A percentile compares a stretch with the other conserved stretches of the same genome.
phyloP scores from a whole-genome alignment of 306 rosid genomes.

The Pyrus bretschneideri region DNA sequence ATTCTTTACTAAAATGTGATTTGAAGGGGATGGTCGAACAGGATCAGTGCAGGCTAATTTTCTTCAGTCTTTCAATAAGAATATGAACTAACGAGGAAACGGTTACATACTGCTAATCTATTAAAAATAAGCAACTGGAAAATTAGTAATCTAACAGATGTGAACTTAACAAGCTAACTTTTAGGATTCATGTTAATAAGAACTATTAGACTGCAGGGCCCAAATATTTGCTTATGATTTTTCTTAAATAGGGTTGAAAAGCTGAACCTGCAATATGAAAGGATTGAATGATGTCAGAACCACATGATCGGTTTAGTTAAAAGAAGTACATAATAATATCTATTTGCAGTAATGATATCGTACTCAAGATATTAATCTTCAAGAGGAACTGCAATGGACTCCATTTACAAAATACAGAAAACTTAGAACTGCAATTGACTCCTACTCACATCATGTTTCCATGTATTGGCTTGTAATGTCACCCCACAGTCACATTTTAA shows the following conservation, averaged over 20 bases:
- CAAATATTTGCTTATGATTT: constrained; percentile 60
- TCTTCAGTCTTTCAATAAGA: neutral
- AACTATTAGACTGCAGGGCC: constrained; percentile 11
- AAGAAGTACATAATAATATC: no score
- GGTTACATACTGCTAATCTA: neutral
- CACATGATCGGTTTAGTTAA: constrained; percentile 3
- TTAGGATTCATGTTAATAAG: neutral
- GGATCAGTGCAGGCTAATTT: neutral
- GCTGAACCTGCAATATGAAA: constrained; percentile 80
- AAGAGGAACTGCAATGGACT: neutral
- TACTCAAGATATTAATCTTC: neutral
- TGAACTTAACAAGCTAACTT: neutral
- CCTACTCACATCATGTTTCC: constrained; percentile 5
- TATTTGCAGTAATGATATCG: neutral
- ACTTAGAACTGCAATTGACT: constrained; percentile 44
- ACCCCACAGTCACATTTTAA: neutral
- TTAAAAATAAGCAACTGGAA: neutral
- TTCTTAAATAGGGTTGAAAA: constrained; percentile 88
- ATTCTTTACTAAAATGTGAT: constrained; percentile 22
- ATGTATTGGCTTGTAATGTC: neutral
- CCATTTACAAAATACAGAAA: constrained; percentile 7
- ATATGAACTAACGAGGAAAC: neutral
- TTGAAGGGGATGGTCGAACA: constrained; percentile 12
- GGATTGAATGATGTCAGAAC: constrained; percentile 27
- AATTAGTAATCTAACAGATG: neutral